Evolutionary conservation across 345 rosid species (phyloP), one percentile per base, ranked within the genome.

Genomic region (Cardamine resedifolia): DNA sequence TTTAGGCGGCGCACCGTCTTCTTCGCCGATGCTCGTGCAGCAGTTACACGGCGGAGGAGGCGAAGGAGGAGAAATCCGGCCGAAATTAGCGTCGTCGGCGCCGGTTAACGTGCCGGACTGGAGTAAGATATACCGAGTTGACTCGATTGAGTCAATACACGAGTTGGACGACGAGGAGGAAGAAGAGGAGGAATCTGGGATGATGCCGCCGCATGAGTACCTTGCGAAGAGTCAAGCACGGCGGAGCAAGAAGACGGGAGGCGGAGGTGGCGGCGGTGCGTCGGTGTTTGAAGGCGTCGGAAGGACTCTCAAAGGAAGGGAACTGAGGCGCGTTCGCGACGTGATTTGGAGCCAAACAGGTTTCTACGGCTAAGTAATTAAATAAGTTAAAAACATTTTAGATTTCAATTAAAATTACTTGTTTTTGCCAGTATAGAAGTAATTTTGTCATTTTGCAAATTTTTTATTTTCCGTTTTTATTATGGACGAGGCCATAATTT

Each of bases 141-240:
- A 85, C 81, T 94, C 97, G 50, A 91, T 82, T 3, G 98, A 87
- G 81, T 89, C 92, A 33, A 60, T 88, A 51, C 88, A 83, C 14
- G 91, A 83, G 69, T 80, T 81, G n/a, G 92, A 83, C 4, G 89
- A 79, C 2, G 87, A 79, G 64, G 82, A 75, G 2, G 91, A 87
- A 9, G 73, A 49, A 2, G 95, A 85, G 10, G 76, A 79, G 57
- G 66, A 62, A 1, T 5, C 66, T 1, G 88, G 82, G 77, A 84
- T 94, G 92, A 82, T 91, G 26, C 98, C 98, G 2, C 99, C 99
- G 23, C 99, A 96, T 24, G 99, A 91, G 85, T 96, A 90, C 65
- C 68, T 95, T 58, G 96, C 88, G 19, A 91, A 87, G 68, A 90
- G 70, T 45, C 78, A 83, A 30, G 87, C 86, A 4, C 75, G 89